Evolutionary conservation across 1,284 basidiomycete genomes (phyloP).

Genomic region (Grifola frondosa): DNA sequence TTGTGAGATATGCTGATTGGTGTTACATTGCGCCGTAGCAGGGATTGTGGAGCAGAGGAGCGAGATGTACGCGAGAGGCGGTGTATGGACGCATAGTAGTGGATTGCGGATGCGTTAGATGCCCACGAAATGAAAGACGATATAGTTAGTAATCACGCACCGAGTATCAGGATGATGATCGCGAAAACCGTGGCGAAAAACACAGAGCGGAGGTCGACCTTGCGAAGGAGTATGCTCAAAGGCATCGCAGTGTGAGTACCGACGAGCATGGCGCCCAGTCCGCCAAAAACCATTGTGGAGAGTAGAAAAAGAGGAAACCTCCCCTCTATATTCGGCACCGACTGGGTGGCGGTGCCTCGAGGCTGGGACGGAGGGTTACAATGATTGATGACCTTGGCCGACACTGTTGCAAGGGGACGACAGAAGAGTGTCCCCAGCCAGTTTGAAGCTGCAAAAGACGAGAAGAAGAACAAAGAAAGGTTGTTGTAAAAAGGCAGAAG

Average conservation of each 20-base stretch:
- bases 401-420: constrained; percentile 46
- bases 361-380: constrained; percentile 31
- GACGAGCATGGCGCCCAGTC: constrained; percentile 57
- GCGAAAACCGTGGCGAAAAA: constrained; percentile 65
- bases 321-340: constrained; percentile 26
- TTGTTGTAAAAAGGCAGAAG: constrained; percentile 4
- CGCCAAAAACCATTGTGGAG: constrained; percentile 65
- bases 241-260: constrained; percentile 51
- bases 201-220: constrained; percentile 65
- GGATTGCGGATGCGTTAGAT: constrained; percentile 11
- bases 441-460: constrained; percentile 7
- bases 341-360: constrained; percentile 40
- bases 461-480: constrained; percentile 16
- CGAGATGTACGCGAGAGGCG: constrained; percentile 13
- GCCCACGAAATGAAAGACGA: constrained; percentile 13
- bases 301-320: constrained; percentile 43
- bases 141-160: constrained; percentile 42
- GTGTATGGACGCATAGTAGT: constrained; percentile 6
- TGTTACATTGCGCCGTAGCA: too few species aligned
- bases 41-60: constrained; percentile 13
- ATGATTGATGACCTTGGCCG: constrained; percentile 26
- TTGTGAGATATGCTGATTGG: constrained; percentile 89
- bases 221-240: constrained; percentile 45
- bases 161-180: constrained; percentile 69
- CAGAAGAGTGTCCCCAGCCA: constrained; percentile 34